A percentile compares a stretch with the other conserved stretches of the same genome.
These are phyloP conservation scores for Sisymbrium altissimum DNA, from an alignment of 345 rosid species.

Conservation along the genomic window DNA sequence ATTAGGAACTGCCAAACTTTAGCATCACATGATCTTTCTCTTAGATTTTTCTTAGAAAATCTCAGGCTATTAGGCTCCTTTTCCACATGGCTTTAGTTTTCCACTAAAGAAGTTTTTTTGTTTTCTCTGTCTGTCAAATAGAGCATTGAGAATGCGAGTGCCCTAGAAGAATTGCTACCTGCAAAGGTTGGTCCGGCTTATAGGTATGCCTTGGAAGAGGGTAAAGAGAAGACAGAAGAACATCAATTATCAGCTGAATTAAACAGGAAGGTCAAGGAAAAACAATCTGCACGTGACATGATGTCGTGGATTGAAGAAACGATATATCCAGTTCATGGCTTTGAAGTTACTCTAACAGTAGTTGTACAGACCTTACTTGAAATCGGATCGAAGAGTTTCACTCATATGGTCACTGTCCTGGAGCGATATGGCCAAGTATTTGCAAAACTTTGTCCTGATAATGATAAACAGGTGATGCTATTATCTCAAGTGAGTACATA, in stretches of 20 bases:
- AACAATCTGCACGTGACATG: slow-evolving; percentile 76
- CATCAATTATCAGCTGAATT: slow-evolving; percentile 72
- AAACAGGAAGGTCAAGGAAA: slow-evolving; percentile 78
- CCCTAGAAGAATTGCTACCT: slow-evolving; percentile 87
- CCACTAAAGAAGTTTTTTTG: not conserved
- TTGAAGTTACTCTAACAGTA: slow-evolving; percentile 59
- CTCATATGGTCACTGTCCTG: slow-evolving; percentile 88
- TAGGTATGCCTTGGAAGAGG: slow-evolving; percentile 59
- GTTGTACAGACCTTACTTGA: slow-evolving; percentile 88
- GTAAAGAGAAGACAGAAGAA: slow-evolving; percentile 63
- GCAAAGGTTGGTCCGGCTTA: slow-evolving; percentile 74
- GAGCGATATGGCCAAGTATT: slow-evolving; percentile 96
- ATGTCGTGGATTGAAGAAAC: slow-evolving; percentile 80
- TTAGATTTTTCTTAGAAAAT: not conserved
- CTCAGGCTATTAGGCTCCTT: not conserved
- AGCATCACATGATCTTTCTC: not conserved
- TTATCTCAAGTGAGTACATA: slow-evolving; percentile 78
- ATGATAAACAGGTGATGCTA: slow-evolving; percentile 71
- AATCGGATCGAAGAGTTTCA: slow-evolving; percentile 96
- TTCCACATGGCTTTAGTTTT: slow-evolving; percentile 16
- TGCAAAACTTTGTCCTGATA: slow-evolving; percentile 68
- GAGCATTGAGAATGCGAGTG: slow-evolving; percentile 92
- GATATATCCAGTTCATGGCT: slow-evolving; percentile 65
- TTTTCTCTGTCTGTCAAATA: slow-evolving; percentile 26
- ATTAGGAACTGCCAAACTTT: not conserved